Base-by-base conservation (phyloP, 176 grass and related monocot genomes). In the Lolium perenne region DNA sequence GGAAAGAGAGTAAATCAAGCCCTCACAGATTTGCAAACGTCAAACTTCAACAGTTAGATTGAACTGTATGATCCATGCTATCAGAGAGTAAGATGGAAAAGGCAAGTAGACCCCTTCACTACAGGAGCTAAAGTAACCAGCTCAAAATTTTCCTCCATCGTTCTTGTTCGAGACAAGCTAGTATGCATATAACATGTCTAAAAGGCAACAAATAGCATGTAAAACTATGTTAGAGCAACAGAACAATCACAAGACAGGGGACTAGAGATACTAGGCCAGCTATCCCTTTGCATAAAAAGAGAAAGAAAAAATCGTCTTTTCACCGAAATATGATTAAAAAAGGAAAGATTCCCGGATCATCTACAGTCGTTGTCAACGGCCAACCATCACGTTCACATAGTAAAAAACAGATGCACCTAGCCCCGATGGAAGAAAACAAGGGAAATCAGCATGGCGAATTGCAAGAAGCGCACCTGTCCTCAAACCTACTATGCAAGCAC, bases 381-480 rank as follows among this genome's bases (percentile, higher is more conserved):
- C 5, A 32, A 47, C 8, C 32, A 38, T 17, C 26, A 47, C n/a
- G 5, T 53, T 32, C 9, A 74, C 21, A 43, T 46, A 29, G 18
- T 9, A 78, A 66, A 43, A 80, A 80, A 5, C 9, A 41, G 7
- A 32, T 12, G 45, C 22, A 79, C 45, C 79, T 14, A 83, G 55
- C 26, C 53, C 13, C 43, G 35, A 70, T 22, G 51, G 18, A 86
- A 77, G 4, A 43, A 40, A 40, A 68, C 6, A 54, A 7, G 85
- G 10, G 46, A 82, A 74, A 55, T 32, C 77, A 35, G 29, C 71
- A 63, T 3, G 21, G 35, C 12, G 68, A 25, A 71, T 58, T 41
- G 51, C 62, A 87, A 74, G 38, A 76, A 87, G 81, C 59, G 21
- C 41, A 87, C 89, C 89, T 83, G 22, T 59, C 82, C 59, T 74